phyloP scores from a whole-genome alignment of 176 grass and related monocot genomes.

The Poa pratensis region DNA sequence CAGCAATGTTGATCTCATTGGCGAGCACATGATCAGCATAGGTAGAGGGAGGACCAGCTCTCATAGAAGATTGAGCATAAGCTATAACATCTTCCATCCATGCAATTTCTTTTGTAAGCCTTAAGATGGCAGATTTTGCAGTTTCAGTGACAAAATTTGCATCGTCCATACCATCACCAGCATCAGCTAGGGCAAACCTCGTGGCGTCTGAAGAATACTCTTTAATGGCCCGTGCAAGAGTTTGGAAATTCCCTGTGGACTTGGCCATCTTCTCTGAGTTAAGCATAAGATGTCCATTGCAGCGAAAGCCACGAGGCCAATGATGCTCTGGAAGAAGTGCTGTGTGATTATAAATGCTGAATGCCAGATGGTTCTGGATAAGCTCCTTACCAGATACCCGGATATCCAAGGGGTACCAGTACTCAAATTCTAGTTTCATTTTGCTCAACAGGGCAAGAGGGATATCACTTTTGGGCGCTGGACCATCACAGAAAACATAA shows the following conservation, averaged over 20 bases:
- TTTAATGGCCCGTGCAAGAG: constrained; percentile 66
- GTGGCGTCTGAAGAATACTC: constrained; percentile 78
- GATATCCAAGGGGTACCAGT: constrained; percentile 89
- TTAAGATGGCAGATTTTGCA: constrained; percentile 74
- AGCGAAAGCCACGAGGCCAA: constrained; percentile 78
- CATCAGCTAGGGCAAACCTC: constrained; percentile 82
- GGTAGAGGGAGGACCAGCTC: constrained; percentile 50
- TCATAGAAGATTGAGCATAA: constrained; percentile 50
- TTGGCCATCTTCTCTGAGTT: constrained; percentile 95
- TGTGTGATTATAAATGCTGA: constrained; percentile 81
- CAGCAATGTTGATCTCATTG: constrained; percentile 72
- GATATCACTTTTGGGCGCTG: constrained; percentile 55
- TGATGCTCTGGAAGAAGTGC: constrained; percentile 65
- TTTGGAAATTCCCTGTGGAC: constrained; percentile 82
- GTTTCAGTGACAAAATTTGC: constrained; percentile 88
- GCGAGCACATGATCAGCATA: constrained; percentile 72
- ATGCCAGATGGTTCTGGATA: constrained; percentile 79
- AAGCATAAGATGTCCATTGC: constrained; percentile 87
- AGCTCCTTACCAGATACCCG: constrained; percentile 84
- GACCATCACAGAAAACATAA: constrained; percentile 65
- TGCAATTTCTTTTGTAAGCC: constrained; percentile 76
- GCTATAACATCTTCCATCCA: constrained; percentile 87
- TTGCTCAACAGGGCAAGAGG: constrained; percentile 52
- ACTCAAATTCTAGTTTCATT: constrained; percentile 84
- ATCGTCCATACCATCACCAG: constrained; percentile 89